Conservation (phyloP, 345 rosid species). For the Salix brachista region DNA sequence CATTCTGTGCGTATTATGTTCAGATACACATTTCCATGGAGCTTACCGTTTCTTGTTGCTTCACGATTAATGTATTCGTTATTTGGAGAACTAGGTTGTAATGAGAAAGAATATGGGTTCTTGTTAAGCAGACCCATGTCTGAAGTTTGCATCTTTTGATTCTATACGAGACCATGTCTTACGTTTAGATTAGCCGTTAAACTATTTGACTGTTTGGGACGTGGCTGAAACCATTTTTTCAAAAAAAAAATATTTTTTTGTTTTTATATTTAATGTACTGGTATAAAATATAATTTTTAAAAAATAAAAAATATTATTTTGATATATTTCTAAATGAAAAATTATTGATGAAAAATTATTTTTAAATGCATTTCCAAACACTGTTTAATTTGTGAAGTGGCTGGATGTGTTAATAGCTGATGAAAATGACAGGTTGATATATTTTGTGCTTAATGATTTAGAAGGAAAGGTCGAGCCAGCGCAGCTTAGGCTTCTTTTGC, state of each 20-base stretch:
- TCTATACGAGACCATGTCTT: conserved; percentile 33
- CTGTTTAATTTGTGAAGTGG: conserved; percentile 40
- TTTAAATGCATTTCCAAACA: too few species aligned
- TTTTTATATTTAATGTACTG: too few species aligned
- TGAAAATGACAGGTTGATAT: conserved; percentile 41
- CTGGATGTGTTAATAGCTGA: conserved; percentile 48
- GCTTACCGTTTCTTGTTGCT: conserved; percentile 2
- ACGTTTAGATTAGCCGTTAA: conserved; percentile 44
- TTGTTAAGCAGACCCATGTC: conserved; percentile 38
- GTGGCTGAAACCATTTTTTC: too few species aligned
- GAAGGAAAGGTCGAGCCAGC: conserved; percentile 46
- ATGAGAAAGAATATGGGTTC: conserved; percentile 34
- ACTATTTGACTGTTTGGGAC: conserved; percentile 18
- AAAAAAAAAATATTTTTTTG: too few species aligned
- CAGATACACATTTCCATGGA: not conserved
- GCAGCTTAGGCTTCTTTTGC: conserved; percentile 49
- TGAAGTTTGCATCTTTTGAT: conserved; percentile 34
- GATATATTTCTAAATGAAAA: too few species aligned
- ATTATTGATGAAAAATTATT: too few species aligned
- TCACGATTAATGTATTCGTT: conserved; percentile 42
- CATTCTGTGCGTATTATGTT: conserved; percentile 11
- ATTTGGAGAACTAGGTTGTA: conserved; percentile 40
- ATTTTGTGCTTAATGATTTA: conserved; percentile 41
- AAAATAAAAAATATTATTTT: too few species aligned
- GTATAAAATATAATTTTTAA: too few species aligned